A percentile compares a stretch with the other conserved stretches of the same genome.
Conservation (phyloP, 768 basidiomycete genomes). For the Mycena polygramma region DNA sequence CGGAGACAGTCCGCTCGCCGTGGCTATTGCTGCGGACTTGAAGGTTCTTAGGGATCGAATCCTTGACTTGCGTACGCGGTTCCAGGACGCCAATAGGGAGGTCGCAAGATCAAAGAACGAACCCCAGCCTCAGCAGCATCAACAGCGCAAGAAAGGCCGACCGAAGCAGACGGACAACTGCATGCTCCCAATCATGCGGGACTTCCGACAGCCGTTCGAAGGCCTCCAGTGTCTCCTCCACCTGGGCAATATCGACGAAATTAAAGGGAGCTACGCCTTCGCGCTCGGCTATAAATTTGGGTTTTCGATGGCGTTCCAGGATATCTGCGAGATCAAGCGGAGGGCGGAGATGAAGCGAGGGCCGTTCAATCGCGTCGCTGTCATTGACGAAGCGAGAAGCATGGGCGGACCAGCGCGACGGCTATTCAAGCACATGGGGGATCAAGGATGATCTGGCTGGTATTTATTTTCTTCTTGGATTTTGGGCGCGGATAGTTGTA, state of each 20-base stretch:
- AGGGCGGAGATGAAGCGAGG: slow-evolving; percentile 38
- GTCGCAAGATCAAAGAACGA: background rate
- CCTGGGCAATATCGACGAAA: slow-evolving; percentile 38
- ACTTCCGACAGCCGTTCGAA: slow-evolving; percentile 34
- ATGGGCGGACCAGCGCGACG: slow-evolving; percentile 18
- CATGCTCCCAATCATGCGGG: slow-evolving; percentile 27
- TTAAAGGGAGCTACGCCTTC: slow-evolving; percentile 57
- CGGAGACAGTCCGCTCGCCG: background rate
- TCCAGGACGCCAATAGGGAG: background rate
- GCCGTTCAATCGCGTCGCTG: slow-evolving; percentile 8
- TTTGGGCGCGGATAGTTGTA: slow-evolving; percentile 14
- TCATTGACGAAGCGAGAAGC: slow-evolving; percentile 19
- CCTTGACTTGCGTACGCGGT: background rate
- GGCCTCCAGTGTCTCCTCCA: slow-evolving; percentile 27
- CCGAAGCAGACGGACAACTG: slow-evolving; percentile 14
- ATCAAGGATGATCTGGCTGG: background rate
- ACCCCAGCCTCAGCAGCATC: background rate
- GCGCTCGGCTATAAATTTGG: slow-evolving; percentile 43
- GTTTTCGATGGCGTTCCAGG: slow-evolving; percentile 54
- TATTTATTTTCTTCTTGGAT: slow-evolving; percentile 24
- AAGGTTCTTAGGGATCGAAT: background rate
- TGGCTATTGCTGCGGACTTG: slow-evolving; percentile 10
- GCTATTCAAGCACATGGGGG: slow-evolving; percentile 21
- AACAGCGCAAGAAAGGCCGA: slow-evolving; percentile 13
- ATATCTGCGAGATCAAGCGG: slow-evolving; percentile 57